Base-by-base conservation (phyloP, 139 green algal species). In the Chlamydomonas urium region DNA sequence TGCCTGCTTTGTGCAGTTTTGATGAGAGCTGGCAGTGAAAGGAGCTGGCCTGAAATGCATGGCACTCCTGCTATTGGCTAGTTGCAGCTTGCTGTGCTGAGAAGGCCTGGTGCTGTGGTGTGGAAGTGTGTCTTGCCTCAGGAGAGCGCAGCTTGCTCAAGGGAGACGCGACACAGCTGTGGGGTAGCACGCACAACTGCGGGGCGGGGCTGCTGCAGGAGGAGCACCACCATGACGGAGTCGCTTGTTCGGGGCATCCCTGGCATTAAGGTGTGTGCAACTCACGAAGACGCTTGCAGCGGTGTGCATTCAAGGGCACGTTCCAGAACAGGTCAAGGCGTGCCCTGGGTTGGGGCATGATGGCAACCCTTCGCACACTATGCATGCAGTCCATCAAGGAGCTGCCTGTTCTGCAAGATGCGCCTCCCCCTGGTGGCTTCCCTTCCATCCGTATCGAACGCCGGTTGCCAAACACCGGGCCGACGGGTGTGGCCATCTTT, bases 381-480 rank as follows among this genome's bases (percentile, higher is more conserved):
- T 10, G 14, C 14, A 53, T 79, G 77, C 83, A 96, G 87, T 93
- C 86, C 71, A 88, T 96, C 8, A 94, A 94, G 83, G 93, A 97
- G 78, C 79, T 98, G 83, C 87, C 90, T 1, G 77, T 95, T 3
- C 63, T 91, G 4, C 91, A 98, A 77, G 93, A 98, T 73, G 89
- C 86, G 1, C 90, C 93, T 24, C 93, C 93, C 0, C 89, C 90
- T 6, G 93, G 93, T 32, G 93, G 92, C 6, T 98, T 97, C 75
- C 92, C 93, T 0, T 81, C 89, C 24, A 83, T 98, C 32, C 88
- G 93, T 45, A 96, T 93, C 63, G 90, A 91, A 1, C 85, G 93
- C 17, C 77, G 91, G 3, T 73, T 98, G 26, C 92, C 92, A 5
- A 91, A 67, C 79, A 96, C 92, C 17, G 93, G 93, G 0, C 93